phyloP scores from a whole-genome alignment of 169 alveolate genomes.

The Eimeria falciformis region DNA sequence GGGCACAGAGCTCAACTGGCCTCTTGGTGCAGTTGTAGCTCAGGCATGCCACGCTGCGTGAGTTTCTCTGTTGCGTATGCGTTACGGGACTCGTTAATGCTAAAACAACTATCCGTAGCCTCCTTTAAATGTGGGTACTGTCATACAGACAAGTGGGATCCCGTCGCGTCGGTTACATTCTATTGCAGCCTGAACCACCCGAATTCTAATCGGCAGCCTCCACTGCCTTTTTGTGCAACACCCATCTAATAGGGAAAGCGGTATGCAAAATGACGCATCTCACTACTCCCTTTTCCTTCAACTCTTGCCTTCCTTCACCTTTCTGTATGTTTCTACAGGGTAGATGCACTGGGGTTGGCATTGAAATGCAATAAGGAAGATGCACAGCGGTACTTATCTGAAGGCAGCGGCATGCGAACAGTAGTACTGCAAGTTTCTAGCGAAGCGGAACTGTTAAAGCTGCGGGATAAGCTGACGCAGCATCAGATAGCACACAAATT shows the following conservation, averaged over 20 bases:
- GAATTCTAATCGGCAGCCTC: too few relatives aligned
- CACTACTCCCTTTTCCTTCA: too few relatives aligned
- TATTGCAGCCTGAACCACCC: too few relatives aligned
- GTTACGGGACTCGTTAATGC: too few relatives aligned
- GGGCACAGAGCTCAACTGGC: conserved; percentile 79
- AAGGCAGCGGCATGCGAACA: conserved; percentile 80
- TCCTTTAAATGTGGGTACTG: too few relatives aligned
- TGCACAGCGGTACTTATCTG: conserved; percentile 76
- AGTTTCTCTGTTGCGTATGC: not conserved
- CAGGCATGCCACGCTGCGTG: conserved; percentile 86
- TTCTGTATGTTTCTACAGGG: conserved; percentile 54
- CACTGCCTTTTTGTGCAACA: too few relatives aligned
- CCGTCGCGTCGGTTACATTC: too few relatives aligned
- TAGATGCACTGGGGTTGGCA: conserved; percentile 67
- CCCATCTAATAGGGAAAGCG: too few relatives aligned
- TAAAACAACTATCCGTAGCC: too few relatives aligned
- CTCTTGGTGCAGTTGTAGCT: conserved; percentile 83
- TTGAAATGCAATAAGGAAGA: conserved; percentile 29
- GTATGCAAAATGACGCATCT: too few relatives aligned
- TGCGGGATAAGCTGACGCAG: conserved; percentile 67
- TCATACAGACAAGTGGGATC: too few relatives aligned
- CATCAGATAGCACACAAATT: conserved; percentile 78
- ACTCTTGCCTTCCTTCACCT: too few relatives aligned
- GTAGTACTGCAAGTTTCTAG: conserved; percentile 79
- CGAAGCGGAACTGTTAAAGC: conserved; percentile 68